Conservation (phyloP, 2,329 filamentous ascomycete genomes). For the Sphaerulina vaccinii region DNA sequence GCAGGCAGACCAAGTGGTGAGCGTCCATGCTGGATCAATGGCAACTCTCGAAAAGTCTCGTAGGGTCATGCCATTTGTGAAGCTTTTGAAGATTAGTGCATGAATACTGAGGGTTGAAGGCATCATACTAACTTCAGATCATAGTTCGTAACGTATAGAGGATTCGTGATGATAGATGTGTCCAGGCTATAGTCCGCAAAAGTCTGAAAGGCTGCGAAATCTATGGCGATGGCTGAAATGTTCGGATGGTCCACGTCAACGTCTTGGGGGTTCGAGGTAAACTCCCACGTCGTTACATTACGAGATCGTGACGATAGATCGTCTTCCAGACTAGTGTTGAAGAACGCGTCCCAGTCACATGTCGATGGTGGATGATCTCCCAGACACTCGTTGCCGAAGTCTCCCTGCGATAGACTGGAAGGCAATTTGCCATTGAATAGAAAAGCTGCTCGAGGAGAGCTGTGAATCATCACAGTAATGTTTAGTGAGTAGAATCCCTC, state of each 20-base stretch:
- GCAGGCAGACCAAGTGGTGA: slow-evolving; percentile 29
- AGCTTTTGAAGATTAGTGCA: not conserved
- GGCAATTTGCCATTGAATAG: slow-evolving; percentile 18
- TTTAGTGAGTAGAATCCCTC: not conserved
- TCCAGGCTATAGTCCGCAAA: slow-evolving; percentile 32
- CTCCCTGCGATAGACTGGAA: not conserved
- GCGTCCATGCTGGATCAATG: slow-evolving; percentile 14
- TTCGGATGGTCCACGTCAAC: not conserved
- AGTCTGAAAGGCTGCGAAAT: slow-evolving; percentile 20
- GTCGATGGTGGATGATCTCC: not conserved
- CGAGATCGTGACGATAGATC: slow-evolving; percentile 4
- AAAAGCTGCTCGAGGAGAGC: slow-evolving; percentile 24
- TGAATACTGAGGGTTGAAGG: not conserved
- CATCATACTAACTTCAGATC: not conserved
- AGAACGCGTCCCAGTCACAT: slow-evolving; percentile 23
- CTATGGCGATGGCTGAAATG: slow-evolving; percentile 1
- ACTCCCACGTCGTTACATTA: slow-evolving; percentile 21
- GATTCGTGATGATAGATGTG: slow-evolving; percentile 24
- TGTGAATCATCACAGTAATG: not conserved
- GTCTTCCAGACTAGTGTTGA: slow-evolving; percentile 7
- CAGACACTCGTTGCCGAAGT: not conserved
- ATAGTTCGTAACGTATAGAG: not conserved
- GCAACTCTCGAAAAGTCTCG: not conserved
- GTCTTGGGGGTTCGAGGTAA: not conserved
- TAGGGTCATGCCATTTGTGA: not conserved